Evolutionary conservation across 192 early-diverging fungal genomes (phyloP), one percentile per base, ranked within the genome.

Genomic region (Phycomyces nitens): DNA sequence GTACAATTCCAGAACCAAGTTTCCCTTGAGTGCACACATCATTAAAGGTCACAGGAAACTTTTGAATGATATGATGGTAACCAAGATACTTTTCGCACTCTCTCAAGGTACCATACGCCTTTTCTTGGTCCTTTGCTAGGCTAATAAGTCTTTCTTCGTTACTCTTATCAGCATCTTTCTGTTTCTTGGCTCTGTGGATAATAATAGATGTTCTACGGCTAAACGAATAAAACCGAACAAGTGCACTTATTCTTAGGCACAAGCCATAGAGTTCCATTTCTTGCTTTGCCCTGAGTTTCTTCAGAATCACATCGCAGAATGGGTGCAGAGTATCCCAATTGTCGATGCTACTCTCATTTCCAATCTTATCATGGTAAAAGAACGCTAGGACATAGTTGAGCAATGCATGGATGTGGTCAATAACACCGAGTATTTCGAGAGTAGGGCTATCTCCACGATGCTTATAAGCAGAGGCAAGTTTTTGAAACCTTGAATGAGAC

Each of bases 391-490:
- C 24, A 50, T 68, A 68, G 21, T 68, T 61, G 7, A 53, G 53
- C 5, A 68, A 34, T 0, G 66, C 59, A 3, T 68, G 59, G 5
- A 68, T 26, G 20, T 68, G 66, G 39, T 68, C 66, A 11, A 68
- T 24, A 9, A 49, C 39, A 1, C 39, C 59, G 15, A 24, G 39
- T 3, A 53, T 23, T 56, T 60, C 58, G 9, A 50, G 24, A 0
- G 20, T 29, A 1, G 50, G 38, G 20, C 20, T 7, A 47, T 68
- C 66, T 2, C 66, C 66, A 21, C 59, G 58, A 44, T 50, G 50
- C 34, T 68, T 68, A 5, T 68, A 53, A 9, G 38, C 53, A 23
- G 41, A 47, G 0, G 66, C 66, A 1, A 68, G 29, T 40, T 61
- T 60, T 16, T 29, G 29, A 26, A 68, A 68, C 66, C 66, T 68